Base-by-base conservation (phyloP, 139 green algal genomes). In the Raphidocelis subcapitata region DNA sequence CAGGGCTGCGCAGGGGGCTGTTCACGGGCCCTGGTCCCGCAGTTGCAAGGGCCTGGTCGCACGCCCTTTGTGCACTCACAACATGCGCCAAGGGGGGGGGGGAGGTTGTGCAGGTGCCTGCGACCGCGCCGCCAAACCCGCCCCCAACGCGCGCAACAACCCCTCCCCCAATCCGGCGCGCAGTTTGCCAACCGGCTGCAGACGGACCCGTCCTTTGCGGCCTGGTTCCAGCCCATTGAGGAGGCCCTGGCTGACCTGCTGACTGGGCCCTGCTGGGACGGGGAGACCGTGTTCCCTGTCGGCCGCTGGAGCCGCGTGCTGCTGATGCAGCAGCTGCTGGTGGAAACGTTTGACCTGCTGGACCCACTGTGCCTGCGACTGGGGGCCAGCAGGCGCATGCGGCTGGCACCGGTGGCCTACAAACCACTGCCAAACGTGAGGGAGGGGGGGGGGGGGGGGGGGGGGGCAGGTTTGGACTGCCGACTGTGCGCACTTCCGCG, bases 281-380 rank as follows among this genome's bases (percentile, higher is more conserved):
- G 83, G 8, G 68, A 84, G 46, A 31, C 59, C 0, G 37, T 68
- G 16, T 73, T 79, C 47, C 82, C 75, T 14, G 57, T 62, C 20
- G 32, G 23, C 47, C 75, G 80, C 21, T 92, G 86, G 86, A 87
- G 80, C 32, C 79, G 86, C 0, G 73, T 86, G 57, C 82, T 92
- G 29, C 62, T 92, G 65, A 41, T 92, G 76, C 87, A 92, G 74
- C 87, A 92, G 79, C 63, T 93, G 71, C 72, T 91, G 59, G 82
- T 92, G 32, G 88, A 93, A n/a, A 56, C 87, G 3, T 81, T 90
- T 24, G 88, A 93, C 49, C 52, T 93, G 44, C 79, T 93, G 8
- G 88, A 93, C 79, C 88, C 88, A 1, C 82, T 82, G 18, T 79
- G 72, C 26, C 84, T 92, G 51, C 56, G 87, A 12, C 60, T 89